These are phyloP conservation scores for Zychaea mexicana DNA, from an alignment of 371 early-diverging fungal species.

Conservation along the genomic window DNA sequence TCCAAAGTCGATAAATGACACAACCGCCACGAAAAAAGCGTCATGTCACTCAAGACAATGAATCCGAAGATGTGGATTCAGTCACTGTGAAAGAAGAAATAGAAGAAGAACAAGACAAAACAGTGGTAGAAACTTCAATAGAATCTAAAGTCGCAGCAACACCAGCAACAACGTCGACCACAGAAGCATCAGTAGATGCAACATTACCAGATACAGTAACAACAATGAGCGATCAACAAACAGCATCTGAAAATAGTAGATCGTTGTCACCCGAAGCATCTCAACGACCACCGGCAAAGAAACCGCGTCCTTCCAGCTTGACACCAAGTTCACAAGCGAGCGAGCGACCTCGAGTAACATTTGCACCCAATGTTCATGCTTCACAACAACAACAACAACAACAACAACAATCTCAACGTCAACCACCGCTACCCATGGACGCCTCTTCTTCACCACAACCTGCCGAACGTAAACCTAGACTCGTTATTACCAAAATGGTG, in stretches of 20 bases:
- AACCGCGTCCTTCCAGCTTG: neutral
- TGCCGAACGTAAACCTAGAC: constrained; percentile 52
- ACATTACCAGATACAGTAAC: neutral
- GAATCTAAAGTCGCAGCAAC: neutral
- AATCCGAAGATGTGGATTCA: neutral
- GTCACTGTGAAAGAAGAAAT: neutral
- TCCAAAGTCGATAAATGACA: neutral
- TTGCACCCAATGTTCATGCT: neutral
- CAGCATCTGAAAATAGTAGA: too few species aligned
- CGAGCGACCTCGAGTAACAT: constrained; percentile 13
- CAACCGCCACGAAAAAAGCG: constrained; percentile 14
- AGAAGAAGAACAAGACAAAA: neutral
- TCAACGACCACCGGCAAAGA: neutral
- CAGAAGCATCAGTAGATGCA: neutral
- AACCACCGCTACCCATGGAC: neutral
- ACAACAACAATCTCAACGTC: neutral
- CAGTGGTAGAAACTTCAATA: too few species aligned
- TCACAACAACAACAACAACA: neutral
- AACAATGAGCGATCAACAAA: neutral
- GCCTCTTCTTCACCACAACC: constrained; percentile 14
- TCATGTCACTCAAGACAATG: constrained; percentile 7
- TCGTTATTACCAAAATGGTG: constrained; percentile 92
- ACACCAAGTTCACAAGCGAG: neutral
- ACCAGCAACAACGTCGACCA: neutral
- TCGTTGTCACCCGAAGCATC: neutral